These are phyloP conservation scores for Neurospora sp. DNA, from an alignment of 495 filamentous ascomycete species.

Conservation along the genomic window DNA sequence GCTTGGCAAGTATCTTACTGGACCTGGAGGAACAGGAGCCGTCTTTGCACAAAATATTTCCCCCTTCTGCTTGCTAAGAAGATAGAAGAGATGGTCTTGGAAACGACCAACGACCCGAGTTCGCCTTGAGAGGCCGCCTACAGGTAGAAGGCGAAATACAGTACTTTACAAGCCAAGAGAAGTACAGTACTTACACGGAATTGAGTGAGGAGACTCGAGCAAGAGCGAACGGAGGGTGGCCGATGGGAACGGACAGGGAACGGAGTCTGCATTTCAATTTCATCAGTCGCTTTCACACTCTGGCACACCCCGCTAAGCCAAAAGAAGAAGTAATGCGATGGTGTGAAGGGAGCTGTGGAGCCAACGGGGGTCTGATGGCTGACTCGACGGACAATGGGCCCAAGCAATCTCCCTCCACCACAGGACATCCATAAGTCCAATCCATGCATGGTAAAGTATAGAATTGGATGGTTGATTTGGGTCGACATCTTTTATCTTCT, in stretches of 20 bases:
- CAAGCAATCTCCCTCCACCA: background rate
- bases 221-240: background rate
- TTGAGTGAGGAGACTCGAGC: background rate
- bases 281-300: background rate
- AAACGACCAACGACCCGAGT: background rate
- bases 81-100: background rate
- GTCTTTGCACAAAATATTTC: background rate
- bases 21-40: background rate
- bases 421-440: background rate
- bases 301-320: background rate
- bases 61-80: background rate
- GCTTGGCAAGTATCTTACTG: background rate
- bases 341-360: background rate
- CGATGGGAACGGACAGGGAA: background rate
- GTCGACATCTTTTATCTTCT: background rate
- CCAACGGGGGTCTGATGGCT: background rate
- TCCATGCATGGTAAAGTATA: background rate
- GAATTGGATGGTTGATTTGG: background rate
- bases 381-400: background rate
- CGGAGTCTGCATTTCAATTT: background rate
- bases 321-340: background rate
- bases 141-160: background rate
- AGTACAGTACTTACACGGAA: background rate
- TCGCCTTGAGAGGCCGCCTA: background rate
- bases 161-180: background rate